phyloP scores from a whole-genome alignment of 257 asterid genomes.

The Nicotiana otophora region DNA sequence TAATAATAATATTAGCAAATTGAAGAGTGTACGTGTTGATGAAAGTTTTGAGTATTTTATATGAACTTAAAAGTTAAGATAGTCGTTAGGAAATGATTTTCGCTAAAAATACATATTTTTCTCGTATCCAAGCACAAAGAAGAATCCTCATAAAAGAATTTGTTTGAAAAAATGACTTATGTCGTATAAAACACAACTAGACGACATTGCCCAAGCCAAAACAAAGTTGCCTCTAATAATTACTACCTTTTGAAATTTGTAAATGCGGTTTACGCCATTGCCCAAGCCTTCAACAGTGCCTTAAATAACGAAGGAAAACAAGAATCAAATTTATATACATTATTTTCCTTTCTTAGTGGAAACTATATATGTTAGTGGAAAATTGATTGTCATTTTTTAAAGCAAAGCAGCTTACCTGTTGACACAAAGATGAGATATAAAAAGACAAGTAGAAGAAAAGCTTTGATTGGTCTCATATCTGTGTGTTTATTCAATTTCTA shows the following conservation, averaged over 20 bases:
- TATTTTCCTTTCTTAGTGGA: background rate
- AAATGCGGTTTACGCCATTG: slow-evolving; percentile 16
- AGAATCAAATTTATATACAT: background rate
- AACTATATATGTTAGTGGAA: background rate
- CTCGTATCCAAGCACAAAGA: background rate
- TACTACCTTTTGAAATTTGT: slow-evolving; percentile 45
- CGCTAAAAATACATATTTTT: too few relatives aligned
- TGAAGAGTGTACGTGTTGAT: background rate
- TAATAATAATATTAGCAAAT: background rate
- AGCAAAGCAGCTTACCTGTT: slow-evolving; percentile 30
- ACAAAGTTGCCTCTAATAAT: background rate
- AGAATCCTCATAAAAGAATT: background rate
- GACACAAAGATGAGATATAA: slow-evolving; percentile 33
- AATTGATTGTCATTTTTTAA: background rate
- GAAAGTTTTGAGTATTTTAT: background rate
- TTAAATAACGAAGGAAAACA: background rate
- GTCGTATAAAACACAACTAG: background rate
- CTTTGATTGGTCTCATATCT: slow-evolving; percentile 34
- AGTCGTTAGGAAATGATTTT: background rate
- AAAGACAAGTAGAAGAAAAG: slow-evolving; percentile 22
- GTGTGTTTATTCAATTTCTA: background rate
- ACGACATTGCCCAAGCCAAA: too few relatives aligned
- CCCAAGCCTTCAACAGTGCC: slow-evolving; percentile 26
- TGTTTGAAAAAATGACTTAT: background rate
- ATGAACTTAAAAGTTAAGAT: background rate